Conservation (phyloP, 108 stramenopile species). For the Bacterosira constricta region DNA sequence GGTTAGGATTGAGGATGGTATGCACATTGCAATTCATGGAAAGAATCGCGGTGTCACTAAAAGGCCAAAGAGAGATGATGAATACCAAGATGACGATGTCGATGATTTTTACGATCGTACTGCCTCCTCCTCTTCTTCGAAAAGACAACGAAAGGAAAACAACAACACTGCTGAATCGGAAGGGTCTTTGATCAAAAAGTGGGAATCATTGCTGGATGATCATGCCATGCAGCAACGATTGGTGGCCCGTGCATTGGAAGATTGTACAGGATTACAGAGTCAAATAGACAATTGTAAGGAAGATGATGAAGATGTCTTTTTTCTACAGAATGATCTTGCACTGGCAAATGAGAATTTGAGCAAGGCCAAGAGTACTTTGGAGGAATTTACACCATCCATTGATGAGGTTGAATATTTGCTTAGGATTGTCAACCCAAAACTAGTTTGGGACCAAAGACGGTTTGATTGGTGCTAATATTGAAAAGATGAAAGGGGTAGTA, state of each 20-base stretch:
- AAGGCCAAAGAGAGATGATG: neutral
- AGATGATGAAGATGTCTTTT: slow-evolving; percentile 73
- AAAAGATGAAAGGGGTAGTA: neutral
- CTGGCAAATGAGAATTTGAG: slow-evolving; percentile 56
- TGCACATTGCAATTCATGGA: slow-evolving; percentile 39
- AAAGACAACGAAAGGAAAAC: neutral
- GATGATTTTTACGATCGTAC: slow-evolving; percentile 70
- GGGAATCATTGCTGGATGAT: slow-evolving; percentile 27
- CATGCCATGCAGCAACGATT: slow-evolving; percentile 23
- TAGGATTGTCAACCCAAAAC: slow-evolving; percentile 64
- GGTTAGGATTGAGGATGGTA: slow-evolving; percentile 49
- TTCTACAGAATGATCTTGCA: slow-evolving; percentile 68
- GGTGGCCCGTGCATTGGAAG: slow-evolving; percentile 4
- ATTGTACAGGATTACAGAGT: slow-evolving; percentile 12
- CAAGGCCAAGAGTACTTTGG: slow-evolving; percentile 17
- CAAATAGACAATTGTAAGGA: slow-evolving; percentile 20
- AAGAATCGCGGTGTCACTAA: slow-evolving; percentile 6
- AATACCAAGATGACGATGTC: slow-evolving; percentile 46
- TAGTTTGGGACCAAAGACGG: slow-evolving; percentile 48
- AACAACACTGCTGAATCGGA: slow-evolving; percentile 39
- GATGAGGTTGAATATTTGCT: slow-evolving; percentile 56
- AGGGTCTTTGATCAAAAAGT: slow-evolving; percentile 40
- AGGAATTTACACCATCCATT: slow-evolving; percentile 35
- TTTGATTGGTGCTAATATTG: slow-evolving; percentile 48
- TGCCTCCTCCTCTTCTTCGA: neutral